phyloP scores from a whole-genome alignment of 2,329 filamentous ascomycete species.

The Chaetothyriales sp. region DNA sequence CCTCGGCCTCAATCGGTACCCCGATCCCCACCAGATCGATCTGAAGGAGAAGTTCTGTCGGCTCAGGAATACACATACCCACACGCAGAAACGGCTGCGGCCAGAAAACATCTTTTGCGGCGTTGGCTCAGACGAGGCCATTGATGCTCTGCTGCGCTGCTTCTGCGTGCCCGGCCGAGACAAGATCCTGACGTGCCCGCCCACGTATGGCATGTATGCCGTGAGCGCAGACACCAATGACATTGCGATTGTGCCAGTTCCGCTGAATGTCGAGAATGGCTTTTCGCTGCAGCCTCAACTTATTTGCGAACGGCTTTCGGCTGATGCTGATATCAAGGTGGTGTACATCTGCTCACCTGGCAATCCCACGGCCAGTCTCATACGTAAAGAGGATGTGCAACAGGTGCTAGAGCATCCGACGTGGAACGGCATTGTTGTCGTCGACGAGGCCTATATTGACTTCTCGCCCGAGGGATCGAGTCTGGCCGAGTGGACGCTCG shows the following conservation, averaged over 20 bases:
- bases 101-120: constrained; percentile 85
- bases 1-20: constrained; percentile 77
- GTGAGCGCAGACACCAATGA: constrained; percentile 94
- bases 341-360: constrained; percentile 89
- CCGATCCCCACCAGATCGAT: constrained; percentile 79
- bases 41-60: constrained; percentile 78
- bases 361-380: constrained; percentile 73
- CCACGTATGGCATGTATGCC: constrained; percentile 96
- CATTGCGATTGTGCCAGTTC: constrained; percentile 70
- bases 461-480: constrained; percentile 68
- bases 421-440: constrained; percentile 87
- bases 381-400: constrained; percentile 60
- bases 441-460: constrained; percentile 96
- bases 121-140: constrained; percentile 91
- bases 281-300: constrained; percentile 61
- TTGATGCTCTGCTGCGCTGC: constrained; percentile 81
- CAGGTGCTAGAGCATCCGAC: constrained; percentile 66
- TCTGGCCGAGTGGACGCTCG: constrained; percentile 77
- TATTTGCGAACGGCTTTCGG: constrained; percentile 50
- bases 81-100: constrained; percentile 57
- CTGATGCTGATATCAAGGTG: constrained; percentile 59
- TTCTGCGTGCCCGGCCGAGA: constrained; percentile 82
- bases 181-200: constrained; percentile 85
- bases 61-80: constrained; percentile 69
- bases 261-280: constrained; percentile 52